Base-by-base conservation (phyloP, 306 rosid genomes). In the Pterocarpus santalinus region DNA sequence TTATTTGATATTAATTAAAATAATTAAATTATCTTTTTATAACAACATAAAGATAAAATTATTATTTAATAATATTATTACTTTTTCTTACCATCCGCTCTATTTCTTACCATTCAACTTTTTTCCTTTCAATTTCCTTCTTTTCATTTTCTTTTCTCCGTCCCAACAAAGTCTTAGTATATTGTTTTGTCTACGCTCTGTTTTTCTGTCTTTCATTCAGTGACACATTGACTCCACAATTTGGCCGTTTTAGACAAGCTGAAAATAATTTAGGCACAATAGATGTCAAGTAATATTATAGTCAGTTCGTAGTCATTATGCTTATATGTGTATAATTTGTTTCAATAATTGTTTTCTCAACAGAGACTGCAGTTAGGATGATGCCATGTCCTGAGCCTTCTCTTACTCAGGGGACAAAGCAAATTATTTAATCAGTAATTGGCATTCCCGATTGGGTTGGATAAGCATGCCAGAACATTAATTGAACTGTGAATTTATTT, bases 361-460 rank as follows among this genome's bases (percentile, higher is more conserved):
- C 47, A 52, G n/a, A 46, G 41, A 39, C 2, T 61, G 82, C 8
- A 12, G 22, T 8, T n/a, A 7, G 53, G 80, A 65, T 65, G 69
- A 43, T 81, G 84, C 43, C 75, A 80, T 73, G 84, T 56, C 61
- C 52, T 69, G 64, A 49, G 1, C 74, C 39, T 65, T 81, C 74
- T 73, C 69, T 67, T 65, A 8, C 17, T 73, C 4, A 65, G 75
- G 80, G 46, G 80, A 56, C 84, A 73, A 80, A 64, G 2, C 69
- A 53, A 65, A 73, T 65, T 65, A 52, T 65, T 80, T 53, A 65
- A 39, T 65, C 12, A 80, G 15, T 62, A 47, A 36, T 72, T 61
- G 57, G 28, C 10, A 8, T 72, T 57, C 51, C 52, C 11, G 33
- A 68, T 68, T 46, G 32, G 46, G 69, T 78, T 78, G 69, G 82